Evolutionary conservation across 2,329 filamentous ascomycete species (phyloP), one percentile per base, ranked within the genome.

Genomic region (Neopestalotiopsis sp.): DNA sequence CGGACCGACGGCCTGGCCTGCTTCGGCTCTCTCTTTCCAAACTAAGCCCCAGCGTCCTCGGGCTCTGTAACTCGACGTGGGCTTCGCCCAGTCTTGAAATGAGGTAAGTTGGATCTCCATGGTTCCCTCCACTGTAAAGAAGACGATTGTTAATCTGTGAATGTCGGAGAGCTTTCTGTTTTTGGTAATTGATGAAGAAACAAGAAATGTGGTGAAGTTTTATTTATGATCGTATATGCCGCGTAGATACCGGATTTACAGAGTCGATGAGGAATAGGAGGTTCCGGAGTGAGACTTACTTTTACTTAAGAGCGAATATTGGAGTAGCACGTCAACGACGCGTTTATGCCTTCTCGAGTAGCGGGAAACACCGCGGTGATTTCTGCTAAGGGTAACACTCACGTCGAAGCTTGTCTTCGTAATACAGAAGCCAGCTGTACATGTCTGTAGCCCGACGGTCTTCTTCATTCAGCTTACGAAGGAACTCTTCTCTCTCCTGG

Each of bases 81-180:
- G 89, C 72, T 68, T 89, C 86, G 13, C 81, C 78, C n/a, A 89
- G 77, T 2, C 86, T 79, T 17, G 78, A 68, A 53, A 85, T 75
- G 6, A 88, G 17, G 78, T 72, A 66, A 78, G 81, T 72, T 89
- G 83, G 72, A 88, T 84, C 66, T 81, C 79, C 2, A 82, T 81
- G 0, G 80, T 82, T 58, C 84, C 79, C n/a, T 77, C 74, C 40
- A 89, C 45, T 53, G 45, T n/a, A 53, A 20, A 24, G 45, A 53
- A 9, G 3, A 53, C 17, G 45, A 53, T 5, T 5, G 5, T 53
- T 53, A 53, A 49, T 49, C 17, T 49, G 13, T 5, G 42, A 6
- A 53, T n/a, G 14, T 53, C 0, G 17, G 45, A 53, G 45, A 53
- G n/a, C 9, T 28, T 5, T 14, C 10, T 38, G 34, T 38, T 38